Base-by-base conservation (phyloP, 2,329 filamentous ascomycete genomes). In the Paecilomyces dactylethromorphus region DNA sequence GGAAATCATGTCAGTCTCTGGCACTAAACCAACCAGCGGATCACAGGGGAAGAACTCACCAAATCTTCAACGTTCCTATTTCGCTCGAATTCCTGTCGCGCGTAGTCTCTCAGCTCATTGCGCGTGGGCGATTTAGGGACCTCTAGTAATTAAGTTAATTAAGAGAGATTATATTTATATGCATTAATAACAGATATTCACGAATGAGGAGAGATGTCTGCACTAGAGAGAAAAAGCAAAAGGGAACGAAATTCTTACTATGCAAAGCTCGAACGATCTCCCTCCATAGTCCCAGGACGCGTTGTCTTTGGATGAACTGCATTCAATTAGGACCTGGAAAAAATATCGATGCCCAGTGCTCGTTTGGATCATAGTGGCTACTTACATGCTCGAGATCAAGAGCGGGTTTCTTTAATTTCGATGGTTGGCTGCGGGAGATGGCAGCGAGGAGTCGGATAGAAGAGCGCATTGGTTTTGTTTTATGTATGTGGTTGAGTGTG, bases 261-360 rank as follows among this genome's bases (percentile, higher is more conserved):
- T 76, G 70, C 54, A 77, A 63, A 45, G 73, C 70, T 54, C 77
- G 66, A 11, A 76, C 64, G 33, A 79, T 76, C 32, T 76, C 72
- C 15, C 76, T 71, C 72, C 75, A 79, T 8, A 79, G 63, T n/a
- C 68, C 59, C n/a, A 79, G 61, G 0, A 74, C 75, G 7, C 76
- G 71, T 55, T 77, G 74, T 56, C 74, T 70, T 62, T 77, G 74
- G 35, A 79, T 71, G 51, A 79, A 79, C 74, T 76, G 32, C 22
- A 35, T 22, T 2, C 3, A 10, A 22, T 26, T 11, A 33, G 31
- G 24, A 54, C 54, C 64, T 60, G 64, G 62, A 45, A 56, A 57
- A 3, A 2, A 54, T n/a, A n/a, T 3, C n/a, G n/a, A n/a, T n/a
- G n/a, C 4, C 8, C 4, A n/a, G 3, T 45, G 21, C 31, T 32